phyloP scores from a whole-genome alignment of 2,329 filamentous ascomycete genomes.

The Colletotrichum liriopes region DNA sequence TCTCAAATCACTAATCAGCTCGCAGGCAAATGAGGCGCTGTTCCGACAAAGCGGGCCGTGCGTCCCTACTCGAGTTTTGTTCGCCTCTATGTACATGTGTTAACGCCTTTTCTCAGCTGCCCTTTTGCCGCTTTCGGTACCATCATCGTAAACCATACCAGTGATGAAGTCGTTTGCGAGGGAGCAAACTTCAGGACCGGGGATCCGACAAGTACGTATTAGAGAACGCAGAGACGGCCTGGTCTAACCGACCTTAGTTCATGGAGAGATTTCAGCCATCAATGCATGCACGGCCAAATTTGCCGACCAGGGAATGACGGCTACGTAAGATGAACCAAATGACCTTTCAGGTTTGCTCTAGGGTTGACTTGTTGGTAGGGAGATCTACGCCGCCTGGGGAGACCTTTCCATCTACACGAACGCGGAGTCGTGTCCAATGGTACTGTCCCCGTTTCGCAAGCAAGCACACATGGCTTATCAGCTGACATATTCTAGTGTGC shows the following conservation, averaged over 20 bases:
- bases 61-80: neutral
- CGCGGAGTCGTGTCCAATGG: conserved; percentile 70
- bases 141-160: conserved; percentile 70
- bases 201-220: conserved; percentile 24
- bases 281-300: conserved; percentile 36
- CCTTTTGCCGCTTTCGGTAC: conserved; percentile 68
- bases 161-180: conserved; percentile 50
- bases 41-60: conserved; percentile 37
- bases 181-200: conserved; percentile 39
- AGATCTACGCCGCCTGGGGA: conserved; percentile 61
- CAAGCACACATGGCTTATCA: neutral
- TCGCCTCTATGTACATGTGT: neutral
- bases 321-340: neutral
- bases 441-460: neutral
- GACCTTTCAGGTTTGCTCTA: fast-evolving
- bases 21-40: conserved; percentile 23
- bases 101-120: conserved; percentile 50
- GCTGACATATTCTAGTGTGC: conserved; percentile 58
- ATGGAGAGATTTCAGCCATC: conserved; percentile 40
- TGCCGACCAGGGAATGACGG: conserved; percentile 29
- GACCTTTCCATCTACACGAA: conserved; percentile 69
- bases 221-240: fast-evolving
- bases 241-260: neutral
- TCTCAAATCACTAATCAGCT: neutral
- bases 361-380: neutral